These are phyloP conservation scores for Globisporangium emineosum DNA, from an alignment of 352 stramenopile genomes.

Conservation along the genomic window DNA sequence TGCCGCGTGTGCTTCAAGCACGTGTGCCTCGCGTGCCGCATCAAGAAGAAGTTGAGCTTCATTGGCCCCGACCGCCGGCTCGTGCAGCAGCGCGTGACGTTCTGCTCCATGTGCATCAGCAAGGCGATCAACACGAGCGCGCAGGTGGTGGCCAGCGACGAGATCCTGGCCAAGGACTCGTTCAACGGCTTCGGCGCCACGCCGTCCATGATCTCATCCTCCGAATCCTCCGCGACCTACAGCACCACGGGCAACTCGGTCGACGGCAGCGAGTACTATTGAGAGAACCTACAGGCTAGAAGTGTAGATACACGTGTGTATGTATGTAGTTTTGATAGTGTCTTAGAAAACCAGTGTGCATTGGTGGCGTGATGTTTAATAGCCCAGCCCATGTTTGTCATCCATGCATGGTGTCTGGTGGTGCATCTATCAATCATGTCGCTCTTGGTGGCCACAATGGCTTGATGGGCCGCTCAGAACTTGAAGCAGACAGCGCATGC, in stretches of 20 bases:
- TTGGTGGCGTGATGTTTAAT: too few species aligned
- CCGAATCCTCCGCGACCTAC: constrained; percentile 2
- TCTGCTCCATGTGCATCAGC: constrained; percentile 40
- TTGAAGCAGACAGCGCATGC: too few species aligned
- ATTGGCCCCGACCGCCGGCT: constrained; percentile 28
- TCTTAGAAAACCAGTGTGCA: background rate
- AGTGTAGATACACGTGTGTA: background rate
- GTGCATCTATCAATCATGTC: too few species aligned
- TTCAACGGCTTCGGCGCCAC: constrained; percentile 15
- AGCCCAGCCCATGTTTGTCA: too few species aligned
- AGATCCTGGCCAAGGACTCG: constrained; percentile 20
- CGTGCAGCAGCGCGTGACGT: constrained; percentile 33
- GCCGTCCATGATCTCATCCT: constrained; percentile 6
- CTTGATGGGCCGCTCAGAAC: too few species aligned
- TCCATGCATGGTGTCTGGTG: too few species aligned
- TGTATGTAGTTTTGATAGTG: background rate
- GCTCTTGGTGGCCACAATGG: too few species aligned
- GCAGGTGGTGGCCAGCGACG: constrained; percentile 21
- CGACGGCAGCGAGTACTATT: constrained; percentile 9
- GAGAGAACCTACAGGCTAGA: background rate
- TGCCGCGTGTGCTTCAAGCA: constrained; percentile 34
- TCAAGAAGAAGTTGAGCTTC: constrained; percentile 38
- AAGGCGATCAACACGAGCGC: constrained; percentile 33
- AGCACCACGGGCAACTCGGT: constrained; percentile 11
- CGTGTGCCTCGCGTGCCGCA: constrained; percentile 33